phyloP scores from a whole-genome alignment of 225 moss, liverwort and hornwort genomes.

The Bryum argenteum region DNA sequence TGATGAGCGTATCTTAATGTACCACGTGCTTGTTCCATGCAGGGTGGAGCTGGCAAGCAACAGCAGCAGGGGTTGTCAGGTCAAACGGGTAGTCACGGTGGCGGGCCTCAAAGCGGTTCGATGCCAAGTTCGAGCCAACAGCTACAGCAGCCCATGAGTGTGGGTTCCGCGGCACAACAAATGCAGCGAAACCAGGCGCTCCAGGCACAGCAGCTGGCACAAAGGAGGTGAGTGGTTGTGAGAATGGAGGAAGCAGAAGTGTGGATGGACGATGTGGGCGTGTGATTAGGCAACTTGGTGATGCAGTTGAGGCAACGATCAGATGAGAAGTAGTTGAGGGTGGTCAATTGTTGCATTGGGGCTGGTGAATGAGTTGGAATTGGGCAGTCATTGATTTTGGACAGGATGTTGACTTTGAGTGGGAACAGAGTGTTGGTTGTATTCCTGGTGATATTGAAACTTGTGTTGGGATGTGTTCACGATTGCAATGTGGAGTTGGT shows the following conservation, averaged over 20 bases:
- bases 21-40: neutral
- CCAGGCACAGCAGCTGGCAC: constrained; percentile 37
- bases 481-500: neutral
- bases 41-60: constrained; percentile 37
- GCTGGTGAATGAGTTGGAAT: neutral
- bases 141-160: constrained; percentile 33
- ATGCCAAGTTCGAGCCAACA: constrained; percentile 31
- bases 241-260: neutral
- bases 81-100: constrained; percentile 11
- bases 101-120: constrained; percentile 17
- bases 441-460: too few species aligned
- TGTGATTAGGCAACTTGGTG: neutral
- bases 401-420: too few species aligned
- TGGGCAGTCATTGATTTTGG: neutral
- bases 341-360: neutral
- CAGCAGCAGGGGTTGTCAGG: constrained; percentile 30
- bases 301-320: neutral
- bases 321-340: neutral
- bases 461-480: too few species aligned
- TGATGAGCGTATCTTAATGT: neutral
- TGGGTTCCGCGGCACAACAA: constrained; percentile 25
- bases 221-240: constrained; percentile 39
- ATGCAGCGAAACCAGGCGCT: constrained; percentile 32
- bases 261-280: neutral
- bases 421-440: too few species aligned